phyloP scores from a whole-genome alignment of 768 basidiomycete species.

The Jaapia argillacea region DNA sequence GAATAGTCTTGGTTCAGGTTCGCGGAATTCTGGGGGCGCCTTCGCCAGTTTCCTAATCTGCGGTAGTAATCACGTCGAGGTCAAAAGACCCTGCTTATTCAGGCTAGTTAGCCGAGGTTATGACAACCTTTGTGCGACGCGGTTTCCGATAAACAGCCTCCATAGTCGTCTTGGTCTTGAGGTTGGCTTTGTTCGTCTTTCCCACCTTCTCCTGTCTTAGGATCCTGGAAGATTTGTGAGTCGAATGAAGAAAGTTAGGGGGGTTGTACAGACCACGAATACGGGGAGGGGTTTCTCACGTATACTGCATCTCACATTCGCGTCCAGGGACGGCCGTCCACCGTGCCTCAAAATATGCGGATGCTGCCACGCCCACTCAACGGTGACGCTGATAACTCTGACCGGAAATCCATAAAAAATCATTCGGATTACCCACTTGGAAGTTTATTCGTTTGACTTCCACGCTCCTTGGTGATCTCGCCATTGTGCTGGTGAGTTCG shows the following conservation, averaged over 20 bases:
- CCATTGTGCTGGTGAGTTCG: conserved; percentile 78
- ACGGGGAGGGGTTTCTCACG: conserved; percentile 23
- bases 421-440: conserved; percentile 87
- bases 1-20: background rate
- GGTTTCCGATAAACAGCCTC: background rate
- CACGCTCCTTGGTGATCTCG: conserved; percentile 61
- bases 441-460: conserved; percentile 52
- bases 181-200: background rate
- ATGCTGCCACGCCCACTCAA: conserved; percentile 86
- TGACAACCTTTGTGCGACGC: background rate
- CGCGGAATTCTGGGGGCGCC: background rate
- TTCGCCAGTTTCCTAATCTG: background rate
- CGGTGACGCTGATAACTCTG: conserved; percentile 61
- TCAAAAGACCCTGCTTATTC: conserved; percentile 1
- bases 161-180: background rate
- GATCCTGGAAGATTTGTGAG: conserved; percentile 52
- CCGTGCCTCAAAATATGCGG: conserved; percentile 15
- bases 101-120: background rate
- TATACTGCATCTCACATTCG: conserved; percentile 2
- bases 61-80: conserved; percentile 1
- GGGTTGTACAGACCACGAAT: conserved; percentile 26
- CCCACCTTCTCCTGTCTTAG: conserved; percentile 21
- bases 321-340: conserved; percentile 1
- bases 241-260: no score
- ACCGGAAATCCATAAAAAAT: conserved; percentile 80